These are phyloP conservation scores for Kernera saxatilis DNA, from an alignment of 345 rosid species.

Conservation along the genomic window DNA sequence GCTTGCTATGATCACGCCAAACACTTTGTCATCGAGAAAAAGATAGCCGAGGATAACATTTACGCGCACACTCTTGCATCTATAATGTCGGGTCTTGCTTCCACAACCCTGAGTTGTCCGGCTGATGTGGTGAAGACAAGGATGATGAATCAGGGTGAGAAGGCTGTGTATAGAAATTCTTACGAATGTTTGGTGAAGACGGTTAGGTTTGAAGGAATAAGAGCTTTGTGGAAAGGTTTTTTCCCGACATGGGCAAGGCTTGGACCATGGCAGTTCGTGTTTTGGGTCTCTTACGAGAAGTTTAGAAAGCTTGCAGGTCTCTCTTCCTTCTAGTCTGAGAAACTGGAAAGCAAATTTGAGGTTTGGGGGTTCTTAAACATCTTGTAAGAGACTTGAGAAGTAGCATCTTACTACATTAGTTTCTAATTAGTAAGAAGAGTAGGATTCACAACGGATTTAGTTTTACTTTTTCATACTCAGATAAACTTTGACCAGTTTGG, in stretches of 20 bases:
- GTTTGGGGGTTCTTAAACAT: background rate
- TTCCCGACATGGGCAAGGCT: conserved; percentile 92
- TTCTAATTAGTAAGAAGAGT: background rate
- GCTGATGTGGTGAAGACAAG: conserved; percentile 93
- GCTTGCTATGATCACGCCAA: conserved; percentile 94
- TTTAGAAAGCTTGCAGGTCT: conserved; percentile 56
- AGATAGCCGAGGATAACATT: conserved; percentile 54
- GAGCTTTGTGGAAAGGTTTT: conserved; percentile 85
- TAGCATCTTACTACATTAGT: background rate
- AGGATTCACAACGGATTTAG: background rate
- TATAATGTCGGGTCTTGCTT: conserved; percentile 68
- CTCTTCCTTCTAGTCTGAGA: conserved; percentile 67
- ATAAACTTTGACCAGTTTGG: background rate
- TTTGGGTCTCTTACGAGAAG: conserved; percentile 92
- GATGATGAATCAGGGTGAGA: conserved; percentile 73
- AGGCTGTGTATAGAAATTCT: conserved; percentile 45
- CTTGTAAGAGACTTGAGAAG: background rate
- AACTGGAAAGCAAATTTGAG: background rate
- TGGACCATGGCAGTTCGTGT: conserved; percentile 93
- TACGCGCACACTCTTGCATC: conserved; percentile 77
- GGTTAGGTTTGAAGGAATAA: conserved; percentile 59
- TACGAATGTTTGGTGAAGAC: conserved; percentile 83
- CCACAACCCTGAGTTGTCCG: conserved; percentile 79
- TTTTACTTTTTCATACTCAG: background rate
- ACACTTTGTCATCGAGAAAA: conserved; percentile 46